Base-by-base conservation (phyloP, 306 rosid species). In the Alnus glutinosa region DNA sequence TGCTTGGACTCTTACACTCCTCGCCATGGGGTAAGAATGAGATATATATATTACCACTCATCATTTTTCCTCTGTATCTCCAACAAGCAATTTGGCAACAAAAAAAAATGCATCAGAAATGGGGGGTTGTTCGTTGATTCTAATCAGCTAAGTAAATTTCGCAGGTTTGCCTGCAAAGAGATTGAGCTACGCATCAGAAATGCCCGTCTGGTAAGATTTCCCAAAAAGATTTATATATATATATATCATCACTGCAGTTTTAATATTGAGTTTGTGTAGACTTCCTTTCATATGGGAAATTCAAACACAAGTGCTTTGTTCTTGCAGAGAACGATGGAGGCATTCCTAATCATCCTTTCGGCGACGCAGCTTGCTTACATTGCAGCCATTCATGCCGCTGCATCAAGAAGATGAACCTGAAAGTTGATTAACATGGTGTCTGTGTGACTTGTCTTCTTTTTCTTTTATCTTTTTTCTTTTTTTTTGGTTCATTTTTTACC, bases 151-250 rank as follows among this genome's bases (percentile, higher is more conserved):
- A 62, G 5, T 42, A 14, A 69, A 78, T 77, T 14, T 6, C 84
- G 82, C 89, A 93, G 98, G 23, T 93, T 95, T 77, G 98, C 92
- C 36, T 91, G 98, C 80, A 93, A 96, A 85, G 98, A 96, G 97
- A 96, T 91, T 75, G 84, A 86, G 80, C 91, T 96, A 32, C 81
- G 80, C 4, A 23, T 77, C 87, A 84, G 99, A 84, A 96, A 90
- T 84, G 70, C 93, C 19, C 88, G 94, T 42, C 78, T 96, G 99
- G 99, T 96, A 84, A 83, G 94, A 23, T 23, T 23, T 23, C 28
- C 28, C 28, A 23, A 23, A 23, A 23, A 0, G 28, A 23, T 23
- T 23, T 23, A 23, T 23, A 23, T 23, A 23, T 23, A 23, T 23
- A 23, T 23, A 23, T 23, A 30, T 78, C 54, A 32, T 58, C 39